phyloP scores from a whole-genome alignment of 2,329 filamentous ascomycete genomes.

The Trichoderma citrinoviride region DNA sequence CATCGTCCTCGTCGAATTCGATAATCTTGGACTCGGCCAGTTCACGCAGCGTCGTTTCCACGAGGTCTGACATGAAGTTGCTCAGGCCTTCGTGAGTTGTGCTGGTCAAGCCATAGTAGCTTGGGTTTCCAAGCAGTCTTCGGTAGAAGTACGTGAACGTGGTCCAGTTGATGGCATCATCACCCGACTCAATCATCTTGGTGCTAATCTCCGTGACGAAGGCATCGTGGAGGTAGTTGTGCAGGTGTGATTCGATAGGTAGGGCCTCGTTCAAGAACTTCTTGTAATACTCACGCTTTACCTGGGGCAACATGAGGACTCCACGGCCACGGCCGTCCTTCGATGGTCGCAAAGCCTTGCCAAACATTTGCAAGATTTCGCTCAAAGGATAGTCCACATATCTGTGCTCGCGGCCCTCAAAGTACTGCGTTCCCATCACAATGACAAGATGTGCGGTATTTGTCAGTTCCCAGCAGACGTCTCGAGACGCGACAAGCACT shows the following conservation, averaged over 20 bases:
- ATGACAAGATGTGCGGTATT: constrained; percentile 86
- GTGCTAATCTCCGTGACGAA: constrained; percentile 98
- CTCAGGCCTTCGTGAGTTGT: constrained; percentile 92
- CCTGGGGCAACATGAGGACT: constrained; percentile 92
- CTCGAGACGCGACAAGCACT: constrained; percentile 70
- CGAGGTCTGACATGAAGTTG: constrained; percentile 87
- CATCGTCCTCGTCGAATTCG: constrained; percentile 91
- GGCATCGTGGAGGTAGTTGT: constrained; percentile 88
- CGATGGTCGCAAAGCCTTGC: constrained; percentile 78
- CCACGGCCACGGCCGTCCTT: constrained; percentile 80
- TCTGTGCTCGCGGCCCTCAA: constrained; percentile 91
- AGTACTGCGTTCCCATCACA: constrained; percentile 97
- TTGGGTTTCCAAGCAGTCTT: constrained; percentile 88
- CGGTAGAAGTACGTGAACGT: constrained; percentile 99
- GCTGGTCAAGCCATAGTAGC: constrained; percentile 88
- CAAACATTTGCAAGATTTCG: constrained; percentile 97
- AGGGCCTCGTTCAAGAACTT: constrained; percentile 97
- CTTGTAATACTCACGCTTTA: constrained; percentile 97
- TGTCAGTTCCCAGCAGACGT: constrained; percentile 95
- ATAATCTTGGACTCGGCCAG: constrained; percentile 92
- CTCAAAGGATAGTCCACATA: constrained; percentile 95
- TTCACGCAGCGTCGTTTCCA: constrained; percentile 89
- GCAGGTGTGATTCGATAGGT: constrained; percentile 90
- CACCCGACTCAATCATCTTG: constrained; percentile 90
- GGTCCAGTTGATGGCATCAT: constrained; percentile 97